phyloP scores from a whole-genome alignment of 2,329 filamentous ascomycete genomes.

The Alternaria burnsii region DNA sequence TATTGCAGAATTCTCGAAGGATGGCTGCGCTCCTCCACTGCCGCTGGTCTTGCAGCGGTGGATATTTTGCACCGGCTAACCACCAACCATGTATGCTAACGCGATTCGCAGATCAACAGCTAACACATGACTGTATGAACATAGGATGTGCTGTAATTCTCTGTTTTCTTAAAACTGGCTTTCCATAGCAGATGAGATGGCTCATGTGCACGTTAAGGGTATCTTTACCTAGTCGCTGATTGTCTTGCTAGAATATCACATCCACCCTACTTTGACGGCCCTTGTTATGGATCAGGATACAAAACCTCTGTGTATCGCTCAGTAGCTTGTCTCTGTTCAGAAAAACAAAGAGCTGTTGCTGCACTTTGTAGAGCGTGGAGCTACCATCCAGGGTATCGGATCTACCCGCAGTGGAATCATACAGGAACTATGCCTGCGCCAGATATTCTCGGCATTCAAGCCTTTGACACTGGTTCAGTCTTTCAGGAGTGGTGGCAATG shows the following conservation, averaged over 20 bases:
- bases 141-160: conserved; percentile 25
- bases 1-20: conserved; percentile 38
- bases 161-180: conserved; percentile 22
- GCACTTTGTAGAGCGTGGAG: neutral
- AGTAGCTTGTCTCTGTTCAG: neutral
- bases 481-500: conserved; percentile 47
- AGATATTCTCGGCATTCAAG: conserved; percentile 41
- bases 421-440: conserved; percentile 14
- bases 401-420: neutral
- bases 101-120: conserved; percentile 31
- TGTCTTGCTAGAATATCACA: conserved; percentile 4
- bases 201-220: conserved; percentile 30
- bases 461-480: conserved; percentile 35
- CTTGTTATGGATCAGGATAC: neutral
- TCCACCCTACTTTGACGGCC: neutral
- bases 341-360: neutral
- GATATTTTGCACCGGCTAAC: conserved; percentile 23
- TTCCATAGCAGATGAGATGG: conserved; percentile 28
- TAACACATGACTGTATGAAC: conserved; percentile 37
- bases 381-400: neutral
- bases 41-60: conserved; percentile 19
- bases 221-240: conserved; percentile 9
- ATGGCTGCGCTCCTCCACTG: conserved; percentile 28
- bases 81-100: conserved; percentile 28
- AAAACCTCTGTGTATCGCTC: neutral